Base-by-base conservation (phyloP, 140 eudicot species). In the Flaveria floridana region DNA sequence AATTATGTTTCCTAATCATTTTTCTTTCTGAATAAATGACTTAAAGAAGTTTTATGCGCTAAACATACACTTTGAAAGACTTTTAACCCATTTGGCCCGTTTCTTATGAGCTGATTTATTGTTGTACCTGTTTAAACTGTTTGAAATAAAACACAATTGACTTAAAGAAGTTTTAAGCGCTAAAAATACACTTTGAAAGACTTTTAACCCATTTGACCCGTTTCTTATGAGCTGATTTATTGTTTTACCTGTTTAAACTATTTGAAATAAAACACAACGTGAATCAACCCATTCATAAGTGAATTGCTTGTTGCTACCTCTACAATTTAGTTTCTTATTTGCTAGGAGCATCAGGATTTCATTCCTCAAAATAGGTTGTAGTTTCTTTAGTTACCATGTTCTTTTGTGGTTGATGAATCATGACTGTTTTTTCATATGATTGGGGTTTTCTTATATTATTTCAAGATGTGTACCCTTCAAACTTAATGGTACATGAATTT, bases 341-440 rank as follows among this genome's bases (percentile, higher is more conserved):
- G 70, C 51, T 37, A 65, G 70, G 39, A 65, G 70, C 51, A 37
- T 65, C 70, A n/a, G 15, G 15, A 34, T 65, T 64, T 65, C 51
- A 62, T 62, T 39, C 6, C 9, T 44, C 19, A 42, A 68, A 42
- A 68, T 44, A 12, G 9, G 13, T 6, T 70, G 11, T 42, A 41
- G 30, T 41, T 44, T 50, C 55, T 37, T 30, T 37, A 18, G 28
- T 41, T 66, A 8, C 25, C 71, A 39, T 66, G 30, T 3, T 41
- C 53, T 37, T 34, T 42, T 66, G 53, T 8, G 1, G 68, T 14
- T 62, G 68, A 62, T 62, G 68, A 26, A 62, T 9, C n/a, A 9
- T 57, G 34, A 6, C 11, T 7, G 19, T 7, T 26, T 15, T 70
- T 57, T 57, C 65, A 57, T 20, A 57, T 20, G 7, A 57, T 20